Percentiles rank a stretch among this genome's conserved stretches.
Evolutionary conservation across 352 stramenopile genomes (phyloP).

Genomic region (Phytophthora boehmeriae): DNA sequence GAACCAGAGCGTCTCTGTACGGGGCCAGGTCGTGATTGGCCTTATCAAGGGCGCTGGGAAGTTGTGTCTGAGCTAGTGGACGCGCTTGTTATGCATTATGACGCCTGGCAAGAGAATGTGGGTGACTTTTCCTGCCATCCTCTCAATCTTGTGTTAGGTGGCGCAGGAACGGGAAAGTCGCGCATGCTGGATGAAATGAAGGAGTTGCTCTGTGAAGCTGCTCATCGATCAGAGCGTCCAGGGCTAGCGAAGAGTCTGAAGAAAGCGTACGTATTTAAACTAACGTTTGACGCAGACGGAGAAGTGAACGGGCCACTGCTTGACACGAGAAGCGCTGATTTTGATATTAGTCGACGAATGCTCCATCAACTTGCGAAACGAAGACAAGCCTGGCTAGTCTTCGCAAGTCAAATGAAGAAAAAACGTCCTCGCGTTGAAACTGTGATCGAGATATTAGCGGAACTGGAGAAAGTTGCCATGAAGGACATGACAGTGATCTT

Average conservation of each 20-base stretch:
- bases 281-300: conserved; percentile 2
- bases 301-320: neutral
- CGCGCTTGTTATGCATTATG: conserved; percentile 3
- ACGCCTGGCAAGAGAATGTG: neutral
- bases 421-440: neutral
- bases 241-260: conserved; percentile 18
- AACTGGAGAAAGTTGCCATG: conserved; percentile 19
- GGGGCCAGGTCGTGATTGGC: neutral
- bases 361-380: conserved; percentile 31
- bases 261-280: conserved; percentile 6
- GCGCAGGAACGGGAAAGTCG: conserved; percentile 26
- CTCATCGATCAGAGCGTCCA: conserved; percentile 16
- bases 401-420: no score
- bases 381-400: conserved; percentile 1
- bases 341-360: conserved; percentile 31
- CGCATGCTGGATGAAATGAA: conserved; percentile 35
- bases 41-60: conserved; percentile 4
- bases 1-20: conserved; percentile 8
- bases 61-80: neutral
- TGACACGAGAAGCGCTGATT: conserved; percentile 4
- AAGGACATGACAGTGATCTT: conserved; percentile 38
- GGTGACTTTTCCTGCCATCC: conserved; percentile 22
- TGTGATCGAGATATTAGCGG: conserved; percentile 10
- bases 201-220: conserved; percentile 21
- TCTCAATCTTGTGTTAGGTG: conserved; percentile 14